Evolutionary conservation across 176 grass and related monocot genomes (phyloP), one percentile per base, ranked within the genome.

Genomic region (Pontederia paniculata): DNA sequence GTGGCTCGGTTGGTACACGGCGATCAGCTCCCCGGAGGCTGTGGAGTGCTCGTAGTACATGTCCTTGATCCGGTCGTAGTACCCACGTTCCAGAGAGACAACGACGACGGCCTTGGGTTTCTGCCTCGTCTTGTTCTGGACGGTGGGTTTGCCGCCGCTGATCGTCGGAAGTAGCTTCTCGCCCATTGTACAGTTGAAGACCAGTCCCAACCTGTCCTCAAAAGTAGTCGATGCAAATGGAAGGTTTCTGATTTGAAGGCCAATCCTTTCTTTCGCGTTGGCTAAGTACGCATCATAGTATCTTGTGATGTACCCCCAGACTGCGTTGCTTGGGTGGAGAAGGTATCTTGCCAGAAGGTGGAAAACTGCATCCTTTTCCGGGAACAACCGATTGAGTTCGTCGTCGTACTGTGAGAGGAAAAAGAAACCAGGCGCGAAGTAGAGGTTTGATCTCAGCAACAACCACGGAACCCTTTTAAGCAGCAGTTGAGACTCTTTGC

Each of bases 1-100:
- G 25, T 75, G 73, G 58, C 50, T 79, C 45, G 83, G 88, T 62
- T 94, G 80, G 80, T 80, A 94, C 60, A 94, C 69, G 77, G 46
- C 72, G 54, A 87, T 59, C 23, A 46, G 50, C 12, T 44, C 74
- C 5, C 46, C 68, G 1, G 55, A 54, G 16, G 17, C 71, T 50
- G 62, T 21, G 7, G 52, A 65, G 18, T 46, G 20, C 68, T 69
- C 72, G 58, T 68, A 62, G 69, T 82, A 81, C 58, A 60, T 20
- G 10, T 48, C 52, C 70, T 42, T 72, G 44, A 86, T 71, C 76
- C 11, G 82, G 8, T 93, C 69, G 0, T 66, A 86, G 66, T 83
- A 86, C 9, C 81, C 87, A 11, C 42, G 50, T 63, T 74, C 23
- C 60, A 85, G 54, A 16, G 81, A 85, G 21, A 63, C 63, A 55